Conservation (phyloP, 2,329 filamentous ascomycete species). For the Cercospora sp. region DNA sequence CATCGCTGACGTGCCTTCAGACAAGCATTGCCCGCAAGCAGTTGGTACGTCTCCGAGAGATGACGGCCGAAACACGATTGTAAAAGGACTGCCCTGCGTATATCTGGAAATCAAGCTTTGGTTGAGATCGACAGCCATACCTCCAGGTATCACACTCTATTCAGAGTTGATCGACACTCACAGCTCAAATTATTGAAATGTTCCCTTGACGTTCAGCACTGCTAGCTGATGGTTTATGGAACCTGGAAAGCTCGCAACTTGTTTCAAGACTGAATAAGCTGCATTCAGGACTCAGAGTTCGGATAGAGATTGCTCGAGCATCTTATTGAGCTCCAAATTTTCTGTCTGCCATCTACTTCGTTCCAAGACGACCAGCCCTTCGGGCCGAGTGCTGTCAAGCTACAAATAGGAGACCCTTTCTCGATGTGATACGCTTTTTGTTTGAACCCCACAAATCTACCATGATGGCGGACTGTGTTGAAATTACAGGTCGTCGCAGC, state of each 20-base stretch:
- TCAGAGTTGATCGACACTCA: neutral
- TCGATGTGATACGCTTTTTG: neutral
- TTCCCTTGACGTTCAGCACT: neutral
- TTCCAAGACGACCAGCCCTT: neutral
- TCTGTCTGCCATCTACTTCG: neutral
- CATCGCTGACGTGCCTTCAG: neutral
- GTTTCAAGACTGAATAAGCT: neutral
- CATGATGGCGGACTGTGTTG: neutral
- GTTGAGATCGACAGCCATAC: constrained; percentile 9
- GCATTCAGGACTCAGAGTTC: neutral
- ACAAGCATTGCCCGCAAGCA: neutral
- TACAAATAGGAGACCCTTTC: neutral
- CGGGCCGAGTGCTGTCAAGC: neutral
- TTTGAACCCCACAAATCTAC: neutral
- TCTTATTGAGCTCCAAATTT: neutral
- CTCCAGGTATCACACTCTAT: neutral
- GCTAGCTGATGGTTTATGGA: neutral
- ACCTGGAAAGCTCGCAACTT: neutral
- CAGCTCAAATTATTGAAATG: neutral
- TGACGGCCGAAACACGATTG: neutral
- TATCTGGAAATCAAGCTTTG: constrained; percentile 11
- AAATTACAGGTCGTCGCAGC: neutral
- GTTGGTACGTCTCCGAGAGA: neutral
- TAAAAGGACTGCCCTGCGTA: neutral
- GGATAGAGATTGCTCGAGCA: neutral